Evolutionary conservation across 306 rosid genomes (phyloP).

Genomic region (Prinsepia uniflora): DNA sequence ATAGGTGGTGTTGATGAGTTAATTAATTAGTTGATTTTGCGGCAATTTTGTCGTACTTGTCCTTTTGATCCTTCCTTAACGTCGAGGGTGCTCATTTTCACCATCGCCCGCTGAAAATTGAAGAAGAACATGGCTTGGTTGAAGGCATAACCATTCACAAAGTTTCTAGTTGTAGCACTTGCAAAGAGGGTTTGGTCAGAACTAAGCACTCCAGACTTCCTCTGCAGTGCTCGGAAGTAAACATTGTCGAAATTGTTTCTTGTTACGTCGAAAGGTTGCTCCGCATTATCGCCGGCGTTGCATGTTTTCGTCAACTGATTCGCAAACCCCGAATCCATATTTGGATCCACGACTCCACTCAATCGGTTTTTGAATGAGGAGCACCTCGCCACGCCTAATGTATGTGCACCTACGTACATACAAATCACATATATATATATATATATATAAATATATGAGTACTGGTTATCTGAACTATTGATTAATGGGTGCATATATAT

Average conservation of each 20-base stretch:
- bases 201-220: slow-evolving; percentile 50
- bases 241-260: slow-evolving; percentile 54
- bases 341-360: slow-evolving; percentile 26
- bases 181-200: slow-evolving; percentile 61
- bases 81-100: slow-evolving; percentile 67
- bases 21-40: slow-evolving; percentile 37
- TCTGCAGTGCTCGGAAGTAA: slow-evolving; percentile 45
- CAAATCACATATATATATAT: neutral
- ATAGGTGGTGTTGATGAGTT: no score
- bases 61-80: slow-evolving; percentile 55
- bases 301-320: slow-evolving; percentile 52
- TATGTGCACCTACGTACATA: slow-evolving; percentile 58
- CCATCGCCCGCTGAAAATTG: slow-evolving; percentile 69
- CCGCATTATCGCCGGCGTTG: slow-evolving; percentile 47
- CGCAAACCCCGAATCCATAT: slow-evolving; percentile 49
- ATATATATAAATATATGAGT: neutral
- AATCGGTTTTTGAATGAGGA: slow-evolving; percentile 57
- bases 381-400: slow-evolving; percentile 83
- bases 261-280: slow-evolving; percentile 62
- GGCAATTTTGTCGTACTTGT: slow-evolving; percentile 58
- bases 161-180: slow-evolving; percentile 39
- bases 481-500: neutral
- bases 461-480: neutral
- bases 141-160: slow-evolving; percentile 55
- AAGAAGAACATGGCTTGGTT: slow-evolving; percentile 69